Evolutionary conservation across 441 rosid genomes (phyloP).

Genomic region (Adansonia madagascariensis): DNA sequence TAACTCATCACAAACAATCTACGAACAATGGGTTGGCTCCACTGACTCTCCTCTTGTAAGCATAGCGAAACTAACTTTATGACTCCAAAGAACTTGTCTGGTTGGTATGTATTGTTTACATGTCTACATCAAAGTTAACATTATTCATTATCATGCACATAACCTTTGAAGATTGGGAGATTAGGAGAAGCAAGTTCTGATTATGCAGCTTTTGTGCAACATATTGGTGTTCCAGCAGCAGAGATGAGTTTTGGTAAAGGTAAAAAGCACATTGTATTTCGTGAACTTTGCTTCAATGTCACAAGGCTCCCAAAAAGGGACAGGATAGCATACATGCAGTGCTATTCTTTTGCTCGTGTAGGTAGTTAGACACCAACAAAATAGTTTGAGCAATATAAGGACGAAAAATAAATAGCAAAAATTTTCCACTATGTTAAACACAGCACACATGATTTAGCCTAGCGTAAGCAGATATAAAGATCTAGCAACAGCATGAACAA

Average conservation of each 20-base stretch:
- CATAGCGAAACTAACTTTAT: slow-evolving; percentile 20
- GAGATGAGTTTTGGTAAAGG: slow-evolving; percentile 66
- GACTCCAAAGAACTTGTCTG: neutral
- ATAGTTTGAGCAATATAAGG: neutral
- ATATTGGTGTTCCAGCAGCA: slow-evolving; percentile 69
- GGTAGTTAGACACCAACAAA: neutral
- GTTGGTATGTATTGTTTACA: neutral
- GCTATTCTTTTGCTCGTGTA: neutral
- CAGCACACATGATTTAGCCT: neutral
- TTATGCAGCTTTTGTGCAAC: slow-evolving; percentile 81
- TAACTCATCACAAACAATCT: slow-evolving; percentile 68
- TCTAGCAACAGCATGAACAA: neutral
- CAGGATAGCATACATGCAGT: neutral
- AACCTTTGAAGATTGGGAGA: slow-evolving; percentile 58
- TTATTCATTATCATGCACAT: slow-evolving; percentile 22
- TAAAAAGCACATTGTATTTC: slow-evolving; percentile 33
- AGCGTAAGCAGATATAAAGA: neutral
- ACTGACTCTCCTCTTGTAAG: slow-evolving; percentile 55
- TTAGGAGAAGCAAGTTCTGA: slow-evolving; percentile 81
- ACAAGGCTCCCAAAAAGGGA: neutral
- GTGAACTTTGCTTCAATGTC: neutral
- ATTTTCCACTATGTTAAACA: neutral
- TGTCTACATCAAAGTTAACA: neutral
- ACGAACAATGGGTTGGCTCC: slow-evolving; percentile 62
- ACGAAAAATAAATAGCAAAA: neutral